phyloP scores from a whole-genome alignment of 805 yeast species.

The Metschnikowia gelsemii region DNA sequence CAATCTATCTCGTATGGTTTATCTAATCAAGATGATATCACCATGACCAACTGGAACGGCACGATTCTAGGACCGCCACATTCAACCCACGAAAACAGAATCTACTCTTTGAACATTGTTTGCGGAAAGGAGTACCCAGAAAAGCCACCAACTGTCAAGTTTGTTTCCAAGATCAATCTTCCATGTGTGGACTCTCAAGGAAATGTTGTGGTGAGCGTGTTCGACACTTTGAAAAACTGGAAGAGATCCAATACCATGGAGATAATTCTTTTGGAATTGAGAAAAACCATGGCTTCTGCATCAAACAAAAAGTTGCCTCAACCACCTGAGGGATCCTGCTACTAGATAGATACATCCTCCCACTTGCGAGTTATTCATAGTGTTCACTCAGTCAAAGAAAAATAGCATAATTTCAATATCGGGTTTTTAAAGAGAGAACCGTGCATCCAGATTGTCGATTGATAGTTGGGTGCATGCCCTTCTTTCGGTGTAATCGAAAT shows the following conservation, averaged over 20 bases:
- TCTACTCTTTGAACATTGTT: constrained; percentile 75
- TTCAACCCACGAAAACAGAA: constrained; percentile 83
- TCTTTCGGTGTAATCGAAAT: too few relatives aligned
- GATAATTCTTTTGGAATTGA: constrained; percentile 80
- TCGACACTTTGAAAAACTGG: constrained; percentile 80
- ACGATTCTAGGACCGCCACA: constrained; percentile 98
- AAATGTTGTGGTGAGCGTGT: constrained; percentile 44
- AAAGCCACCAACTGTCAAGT: constrained; percentile 78
- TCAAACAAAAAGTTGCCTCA: constrained; percentile 82
- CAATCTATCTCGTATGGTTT: constrained; percentile 96
- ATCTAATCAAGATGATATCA: constrained; percentile 83
- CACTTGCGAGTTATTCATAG: neutral
- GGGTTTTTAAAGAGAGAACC: too few relatives aligned
- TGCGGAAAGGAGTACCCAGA: constrained; percentile 89
- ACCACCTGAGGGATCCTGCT: constrained; percentile 86
- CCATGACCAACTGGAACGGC: constrained; percentile 97
- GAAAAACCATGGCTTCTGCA: constrained; percentile 81
- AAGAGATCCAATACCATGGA: constrained; percentile 91
- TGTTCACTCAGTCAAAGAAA: too few relatives aligned
- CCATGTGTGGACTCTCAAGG: constrained; percentile 83
- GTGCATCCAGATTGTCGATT: too few relatives aligned
- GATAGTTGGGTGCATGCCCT: too few relatives aligned
- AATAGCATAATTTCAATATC: too few relatives aligned
- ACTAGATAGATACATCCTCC: constrained; percentile 22
- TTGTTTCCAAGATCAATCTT: constrained; percentile 80